A percentile compares a stretch with the other conserved stretches of the same genome.
phyloP scores from a whole-genome alignment of 768 basidiomycete species.

The Leccinum variicolor region DNA sequence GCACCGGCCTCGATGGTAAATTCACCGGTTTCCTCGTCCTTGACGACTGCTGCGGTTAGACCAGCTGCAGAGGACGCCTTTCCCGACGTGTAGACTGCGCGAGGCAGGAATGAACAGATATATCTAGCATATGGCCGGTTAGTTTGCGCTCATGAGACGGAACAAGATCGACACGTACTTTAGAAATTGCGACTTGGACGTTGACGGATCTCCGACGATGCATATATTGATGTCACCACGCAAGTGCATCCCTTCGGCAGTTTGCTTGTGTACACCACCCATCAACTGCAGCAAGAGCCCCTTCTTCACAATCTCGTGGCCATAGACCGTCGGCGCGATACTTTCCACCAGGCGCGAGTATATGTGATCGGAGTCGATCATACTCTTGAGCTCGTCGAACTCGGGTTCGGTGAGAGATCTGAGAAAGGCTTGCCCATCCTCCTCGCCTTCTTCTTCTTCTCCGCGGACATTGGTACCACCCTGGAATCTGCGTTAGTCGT shows the following conservation, averaged over 20 bases:
- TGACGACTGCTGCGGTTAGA: slow-evolving; percentile 97
- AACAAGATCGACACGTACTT: slow-evolving; percentile 57
- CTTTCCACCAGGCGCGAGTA: slow-evolving; percentile 91
- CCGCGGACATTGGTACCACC: slow-evolving; percentile 85
- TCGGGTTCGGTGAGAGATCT: slow-evolving; percentile 89
- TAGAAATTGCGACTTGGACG: slow-evolving; percentile 97
- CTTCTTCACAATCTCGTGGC: slow-evolving; percentile 99
- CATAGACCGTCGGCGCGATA: slow-evolving; percentile 97
- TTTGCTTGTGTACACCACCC: slow-evolving; percentile 98
- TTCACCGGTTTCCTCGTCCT: slow-evolving; percentile 98
- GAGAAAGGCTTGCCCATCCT: slow-evolving; percentile 80
- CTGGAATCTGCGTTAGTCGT: slow-evolving; percentile 36
- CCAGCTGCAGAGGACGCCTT: slow-evolving; percentile 99
- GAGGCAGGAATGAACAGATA: slow-evolving; percentile 95
- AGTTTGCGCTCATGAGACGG: not conserved
- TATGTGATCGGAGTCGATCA: slow-evolving; percentile 94
- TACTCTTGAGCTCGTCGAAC: slow-evolving; percentile 88
- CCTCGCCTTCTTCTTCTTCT: slow-evolving; percentile 78
- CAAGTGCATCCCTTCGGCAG: slow-evolving; percentile 94
- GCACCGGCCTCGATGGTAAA: slow-evolving; percentile 99
- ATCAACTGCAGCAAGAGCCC: slow-evolving; percentile 93
- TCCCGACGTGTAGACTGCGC: slow-evolving; percentile 98
- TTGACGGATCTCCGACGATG: slow-evolving; percentile 95
- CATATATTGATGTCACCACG: slow-evolving; percentile 98
- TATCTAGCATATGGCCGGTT: slow-evolving; percentile 53